A percentile compares a stretch with the other conserved stretches of the same genome.
These are phyloP conservation scores for Talaromyces trachyspermus DNA, from an alignment of 495 filamentous ascomycete species.

Conservation along the genomic window DNA sequence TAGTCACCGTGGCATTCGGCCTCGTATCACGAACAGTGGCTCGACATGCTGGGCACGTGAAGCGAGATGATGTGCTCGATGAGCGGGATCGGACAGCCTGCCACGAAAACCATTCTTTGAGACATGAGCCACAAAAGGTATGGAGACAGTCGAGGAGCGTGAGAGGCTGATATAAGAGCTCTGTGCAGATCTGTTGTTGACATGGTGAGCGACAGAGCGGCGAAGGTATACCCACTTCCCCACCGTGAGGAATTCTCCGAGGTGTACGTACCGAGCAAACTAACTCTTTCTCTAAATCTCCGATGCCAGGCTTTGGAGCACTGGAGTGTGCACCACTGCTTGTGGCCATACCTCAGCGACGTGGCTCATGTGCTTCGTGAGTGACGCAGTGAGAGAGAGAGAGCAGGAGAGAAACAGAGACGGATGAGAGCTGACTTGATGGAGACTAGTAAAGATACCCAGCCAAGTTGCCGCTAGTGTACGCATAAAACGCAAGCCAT, in stretches of 20 bases:
- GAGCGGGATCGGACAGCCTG: slow-evolving; percentile 46
- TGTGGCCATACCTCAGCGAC: slow-evolving; percentile 5
- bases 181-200: slow-evolving; percentile 75
- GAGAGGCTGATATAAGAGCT: slow-evolving; percentile 89
- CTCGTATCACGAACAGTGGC: slow-evolving; percentile 72
- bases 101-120: slow-evolving; percentile 85
- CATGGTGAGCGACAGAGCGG: not conserved
- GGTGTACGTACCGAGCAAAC: slow-evolving; percentile 74
- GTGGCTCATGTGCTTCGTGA: not conserved
- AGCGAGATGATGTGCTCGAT: slow-evolving; percentile 43
- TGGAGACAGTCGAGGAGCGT: slow-evolving; percentile 96
- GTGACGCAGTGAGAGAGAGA: too few relatives aligned
- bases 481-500: too few relatives aligned
- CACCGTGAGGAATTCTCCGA: not conserved
- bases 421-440: too few relatives aligned
- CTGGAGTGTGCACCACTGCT: slow-evolving; percentile 1
- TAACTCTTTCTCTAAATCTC: slow-evolving; percentile 79
- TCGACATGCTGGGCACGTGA: slow-evolving; percentile 91
- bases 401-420: too few relatives aligned
- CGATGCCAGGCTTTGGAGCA: slow-evolving; percentile 21
- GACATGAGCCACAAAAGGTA: slow-evolving; percentile 89
- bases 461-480: too few relatives aligned
- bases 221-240: slow-evolving; percentile 3
- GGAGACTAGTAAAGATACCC: too few relatives aligned
- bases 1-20: slow-evolving; percentile 77